Conservation (phyloP, 495 filamentous ascomycete species). For the Venustampulla echinocandica region DNA sequence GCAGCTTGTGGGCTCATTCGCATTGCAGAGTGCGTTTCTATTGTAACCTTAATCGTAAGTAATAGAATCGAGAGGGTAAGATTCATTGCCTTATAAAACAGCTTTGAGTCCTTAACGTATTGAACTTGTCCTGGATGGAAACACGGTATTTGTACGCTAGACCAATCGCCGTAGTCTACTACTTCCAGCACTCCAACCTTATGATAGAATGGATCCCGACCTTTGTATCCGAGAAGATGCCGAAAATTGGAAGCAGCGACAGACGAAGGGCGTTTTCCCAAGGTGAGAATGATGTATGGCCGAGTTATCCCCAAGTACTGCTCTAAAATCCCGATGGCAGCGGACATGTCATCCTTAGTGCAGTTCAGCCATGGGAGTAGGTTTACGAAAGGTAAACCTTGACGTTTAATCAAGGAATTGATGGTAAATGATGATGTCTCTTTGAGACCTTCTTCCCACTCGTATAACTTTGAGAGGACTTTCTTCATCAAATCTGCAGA, state of each 20-base stretch:
- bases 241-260: constrained; percentile 2
- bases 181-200: constrained; percentile 6
- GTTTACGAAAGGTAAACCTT: constrained; percentile 7
- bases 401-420: constrained; percentile 3
- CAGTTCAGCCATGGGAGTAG: constrained; percentile 2
- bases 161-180: constrained; percentile 5
- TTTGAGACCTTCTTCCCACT: constrained; percentile 6
- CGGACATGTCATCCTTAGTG: constrained; percentile 1
- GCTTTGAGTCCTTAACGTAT: too few species aligned
- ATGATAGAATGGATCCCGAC: constrained; percentile 5
- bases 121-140: too few species aligned
- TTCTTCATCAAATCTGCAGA: constrained; percentile 10
- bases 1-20: too few species aligned
- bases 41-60: too few species aligned
- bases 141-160: constrained; percentile 3
- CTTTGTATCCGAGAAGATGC: constrained; percentile 4
- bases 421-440: constrained; percentile 6
- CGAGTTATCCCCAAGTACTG: constrained; percentile 3
- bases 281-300: constrained; percentile 4
- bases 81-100: too few species aligned
- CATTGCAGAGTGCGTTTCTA: too few species aligned
- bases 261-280: constrained; percentile 5
- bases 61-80: too few species aligned
- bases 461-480: constrained; percentile 7
- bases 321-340: neutral